Base-by-base conservation (phyloP, 192 early-diverging fungal species). In the Umbelopsis sp. region DNA sequence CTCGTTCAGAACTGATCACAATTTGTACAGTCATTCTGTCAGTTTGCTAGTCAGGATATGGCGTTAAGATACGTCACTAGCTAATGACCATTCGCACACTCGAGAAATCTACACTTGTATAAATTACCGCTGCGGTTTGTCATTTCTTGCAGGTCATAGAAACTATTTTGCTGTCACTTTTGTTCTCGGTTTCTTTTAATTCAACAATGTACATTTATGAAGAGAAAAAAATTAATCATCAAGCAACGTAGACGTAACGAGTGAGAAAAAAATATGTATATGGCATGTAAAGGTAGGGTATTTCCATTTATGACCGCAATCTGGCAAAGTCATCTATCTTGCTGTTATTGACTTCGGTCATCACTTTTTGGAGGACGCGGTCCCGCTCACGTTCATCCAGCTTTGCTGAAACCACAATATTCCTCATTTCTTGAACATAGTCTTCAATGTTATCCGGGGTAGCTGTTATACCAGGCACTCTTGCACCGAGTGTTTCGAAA, bases 311-410 rank as follows among this genome's bases (percentile, higher is more conserved):
- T 41, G 38, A 41, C 38, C 38, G 7, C 12, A 41, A 41, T 41
- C 38, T 41, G 38, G 38, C 38, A 41, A 41, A 41, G 38, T 41
- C 38, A 11, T 41, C 38, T 41, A 51, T 51, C 26, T 53, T 12
- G 24, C 20, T 14, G 5, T 26, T 62, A 62, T 32, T 32, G 26
- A 62, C 56, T 62, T 62, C 56, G 31, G 56, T 31, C 31, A 62
- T 34, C 3, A 62, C 56, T 34, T 62, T 62, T 62, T 62, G 56
- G 29, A 62, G 56, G 17, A 62, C 56, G 20, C 56, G 56, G 56
- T 62, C 56, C 56, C 56, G 56, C 56, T 62, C 56, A 31, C 56
- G 56, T 62, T 34, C 56, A 62, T 62, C 56, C 26, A 62, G 4
- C 17, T 62, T 62, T 17, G 56, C 56, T 29, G 29, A 34, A 20